Evolutionary conservation across 176 grass and related monocot species (phyloP).

Genomic region (Secale cereale): DNA sequence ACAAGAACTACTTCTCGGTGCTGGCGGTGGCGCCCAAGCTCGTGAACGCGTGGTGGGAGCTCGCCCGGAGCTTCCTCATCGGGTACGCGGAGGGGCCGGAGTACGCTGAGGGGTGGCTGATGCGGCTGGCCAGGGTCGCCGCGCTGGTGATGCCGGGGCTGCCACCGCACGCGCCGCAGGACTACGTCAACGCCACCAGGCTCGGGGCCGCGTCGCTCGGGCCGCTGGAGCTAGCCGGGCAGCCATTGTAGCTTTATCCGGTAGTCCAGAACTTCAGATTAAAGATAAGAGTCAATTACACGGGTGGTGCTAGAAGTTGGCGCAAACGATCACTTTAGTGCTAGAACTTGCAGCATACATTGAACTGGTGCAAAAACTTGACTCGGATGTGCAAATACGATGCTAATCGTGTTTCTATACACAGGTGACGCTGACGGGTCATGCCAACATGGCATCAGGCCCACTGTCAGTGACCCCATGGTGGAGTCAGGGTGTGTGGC

Average conservation of each 20-base stretch:
- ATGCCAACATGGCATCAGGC: too few species aligned
- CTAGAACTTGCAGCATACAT: too few species aligned
- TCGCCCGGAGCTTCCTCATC: slow-evolving; percentile 75
- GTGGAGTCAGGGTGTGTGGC: too few species aligned
- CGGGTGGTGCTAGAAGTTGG: too few species aligned
- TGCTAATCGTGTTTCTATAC: too few species aligned
- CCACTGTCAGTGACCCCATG: too few species aligned
- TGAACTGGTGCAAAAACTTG: too few species aligned
- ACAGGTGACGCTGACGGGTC: too few species aligned
- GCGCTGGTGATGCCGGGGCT: slow-evolving; percentile 61
- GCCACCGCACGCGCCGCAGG: slow-evolving; percentile 55
- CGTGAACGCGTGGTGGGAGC: slow-evolving; percentile 56
- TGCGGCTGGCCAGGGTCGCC: slow-evolving; percentile 40
- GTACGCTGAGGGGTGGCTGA: slow-evolving; percentile 69
- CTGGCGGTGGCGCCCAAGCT: slow-evolving; percentile 47
- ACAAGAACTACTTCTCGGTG: slow-evolving; percentile 84
- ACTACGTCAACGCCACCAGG: slow-evolving; percentile 69
- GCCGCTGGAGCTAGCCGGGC: neutral
- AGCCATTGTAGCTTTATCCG: neutral
- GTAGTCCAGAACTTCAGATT: too few species aligned
- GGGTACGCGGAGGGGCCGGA: slow-evolving; percentile 48
- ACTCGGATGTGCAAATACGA: too few species aligned
- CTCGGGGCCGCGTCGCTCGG: slow-evolving; percentile 31
- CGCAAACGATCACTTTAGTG: too few species aligned
- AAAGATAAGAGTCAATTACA: too few species aligned